Conservation (phyloP, 495 filamentous ascomycete species). For the Lepidopterella palustris region DNA sequence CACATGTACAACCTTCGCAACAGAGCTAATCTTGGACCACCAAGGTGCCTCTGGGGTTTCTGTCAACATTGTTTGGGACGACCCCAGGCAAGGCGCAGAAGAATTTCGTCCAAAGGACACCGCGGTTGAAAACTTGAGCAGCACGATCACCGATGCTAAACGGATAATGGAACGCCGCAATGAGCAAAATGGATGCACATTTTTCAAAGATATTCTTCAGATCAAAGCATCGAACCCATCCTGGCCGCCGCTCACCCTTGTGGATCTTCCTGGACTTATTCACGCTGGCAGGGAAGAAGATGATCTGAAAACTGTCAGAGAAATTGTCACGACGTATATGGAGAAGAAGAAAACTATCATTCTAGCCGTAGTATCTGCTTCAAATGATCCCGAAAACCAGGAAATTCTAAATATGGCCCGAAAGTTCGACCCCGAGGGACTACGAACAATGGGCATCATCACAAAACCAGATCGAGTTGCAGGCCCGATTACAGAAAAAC, state of each 20-base stretch:
- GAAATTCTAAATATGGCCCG: slow-evolving; percentile 40
- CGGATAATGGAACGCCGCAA: background rate
- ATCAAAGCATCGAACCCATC: background rate
- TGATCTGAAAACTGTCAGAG: slow-evolving; percentile 44
- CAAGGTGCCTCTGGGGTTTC: background rate
- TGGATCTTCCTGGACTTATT: slow-evolving; percentile 61
- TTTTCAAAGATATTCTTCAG: background rate
- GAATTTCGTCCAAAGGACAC: background rate
- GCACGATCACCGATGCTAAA: background rate
- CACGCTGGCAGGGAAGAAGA: slow-evolving; percentile 39
- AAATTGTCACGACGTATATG: slow-evolving; percentile 55
- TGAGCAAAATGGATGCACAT: background rate
- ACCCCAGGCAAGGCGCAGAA: background rate
- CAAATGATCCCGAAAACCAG: slow-evolving; percentile 45
- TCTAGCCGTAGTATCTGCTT: slow-evolving; percentile 51
- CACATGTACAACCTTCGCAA: background rate
- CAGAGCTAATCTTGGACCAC: background rate
- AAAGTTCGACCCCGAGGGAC: slow-evolving; percentile 39
- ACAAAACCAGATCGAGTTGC: slow-evolving; percentile 49
- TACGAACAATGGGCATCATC: slow-evolving; percentile 54
- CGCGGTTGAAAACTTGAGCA: background rate
- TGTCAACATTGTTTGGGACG: background rate
- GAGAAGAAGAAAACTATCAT: slow-evolving; percentile 48
- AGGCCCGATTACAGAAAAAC: slow-evolving; percentile 43
- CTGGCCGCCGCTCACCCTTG: slow-evolving; percentile 39